These are phyloP conservation scores for Incumbomyces lentus DNA, from an alignment of 2,329 filamentous ascomycete species.

Conservation along the genomic window DNA sequence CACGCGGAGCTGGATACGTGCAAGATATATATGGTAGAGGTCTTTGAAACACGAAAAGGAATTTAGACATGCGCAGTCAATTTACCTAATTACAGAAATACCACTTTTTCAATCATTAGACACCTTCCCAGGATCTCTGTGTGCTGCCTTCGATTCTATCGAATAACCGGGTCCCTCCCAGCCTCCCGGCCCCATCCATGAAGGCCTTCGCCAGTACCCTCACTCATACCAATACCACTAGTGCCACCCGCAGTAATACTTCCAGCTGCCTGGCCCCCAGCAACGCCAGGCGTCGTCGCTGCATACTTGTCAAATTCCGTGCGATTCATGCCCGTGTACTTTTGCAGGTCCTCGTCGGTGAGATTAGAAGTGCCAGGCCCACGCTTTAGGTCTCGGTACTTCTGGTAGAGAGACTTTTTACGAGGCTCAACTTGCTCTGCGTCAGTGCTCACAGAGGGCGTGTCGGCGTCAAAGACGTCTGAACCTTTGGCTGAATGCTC, in stretches of 20 bases:
- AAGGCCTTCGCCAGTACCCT: slow-evolving; percentile 2
- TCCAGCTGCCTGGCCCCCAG: slow-evolving; percentile 10
- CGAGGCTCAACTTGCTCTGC: not conserved
- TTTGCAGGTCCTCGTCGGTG: slow-evolving; percentile 10
- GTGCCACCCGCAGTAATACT: slow-evolving; percentile 10
- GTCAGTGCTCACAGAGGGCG: not conserved
- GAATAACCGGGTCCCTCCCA: not conserved
- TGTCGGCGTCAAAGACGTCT: too few species aligned
- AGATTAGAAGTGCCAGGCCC: slow-evolving; percentile 8
- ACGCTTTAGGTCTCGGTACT: slow-evolving; percentile 10
- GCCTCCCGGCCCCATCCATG: slow-evolving; percentile 2
- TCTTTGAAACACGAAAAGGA: too few species aligned
- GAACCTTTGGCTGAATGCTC: too few species aligned
- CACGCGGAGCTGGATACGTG: too few species aligned
- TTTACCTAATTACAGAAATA: too few species aligned
- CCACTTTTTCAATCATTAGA: too few species aligned
- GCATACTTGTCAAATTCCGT: slow-evolving; percentile 9
- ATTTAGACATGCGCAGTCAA: too few species aligned
- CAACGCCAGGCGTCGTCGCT: slow-evolving; percentile 11
- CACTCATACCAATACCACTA: slow-evolving; percentile 3
- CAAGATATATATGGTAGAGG: too few species aligned
- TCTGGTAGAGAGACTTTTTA: slow-evolving; percentile 7
- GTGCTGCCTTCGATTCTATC: not conserved
- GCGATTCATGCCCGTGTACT: slow-evolving; percentile 10
- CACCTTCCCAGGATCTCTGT: not conserved